phyloP scores from a whole-genome alignment of 2,329 filamentous ascomycete genomes.

The Colletotrichum coccodes region DNA sequence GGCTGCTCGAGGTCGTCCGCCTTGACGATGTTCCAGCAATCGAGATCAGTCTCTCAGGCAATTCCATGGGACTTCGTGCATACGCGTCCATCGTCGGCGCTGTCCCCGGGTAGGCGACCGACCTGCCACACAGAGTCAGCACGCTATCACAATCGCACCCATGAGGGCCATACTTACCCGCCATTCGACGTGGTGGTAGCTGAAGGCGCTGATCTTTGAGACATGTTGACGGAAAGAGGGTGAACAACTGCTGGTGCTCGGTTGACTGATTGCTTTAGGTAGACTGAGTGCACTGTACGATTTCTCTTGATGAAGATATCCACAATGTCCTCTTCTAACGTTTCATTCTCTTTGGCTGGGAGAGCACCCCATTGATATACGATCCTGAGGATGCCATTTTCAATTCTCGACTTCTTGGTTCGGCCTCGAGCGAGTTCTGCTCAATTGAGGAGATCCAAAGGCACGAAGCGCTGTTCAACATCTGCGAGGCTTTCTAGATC shows the following conservation, averaged over 20 bases:
- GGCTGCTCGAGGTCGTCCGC: neutral
- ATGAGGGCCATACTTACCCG: neutral
- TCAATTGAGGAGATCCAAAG: conserved; percentile 1
- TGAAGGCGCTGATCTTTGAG: conserved; percentile 11
- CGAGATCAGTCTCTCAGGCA: conserved; percentile 13
- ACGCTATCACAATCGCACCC: neutral
- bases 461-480: conserved; percentile 21
- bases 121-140: conserved; percentile 4
- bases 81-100: conserved; percentile 12
- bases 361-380: conserved; percentile 2
- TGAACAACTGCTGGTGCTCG: neutral
- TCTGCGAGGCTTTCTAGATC: neutral
- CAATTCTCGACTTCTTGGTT: neutral
- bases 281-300: neutral
- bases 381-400: neutral
- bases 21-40: neutral
- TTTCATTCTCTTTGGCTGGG: neutral
- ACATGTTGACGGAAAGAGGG: conserved; percentile 3
- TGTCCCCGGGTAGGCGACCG: neutral
- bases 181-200: conserved; percentile 9
- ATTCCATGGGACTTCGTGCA: neutral
- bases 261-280: neutral
- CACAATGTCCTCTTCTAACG: neutral
- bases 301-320: neutral
- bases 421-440: neutral